A percentile compares a stretch with the other conserved stretches of the same genome.
phyloP scores from a whole-genome alignment of 2,329 filamentous ascomycete genomes.

The Pezicula neosporulosa region DNA sequence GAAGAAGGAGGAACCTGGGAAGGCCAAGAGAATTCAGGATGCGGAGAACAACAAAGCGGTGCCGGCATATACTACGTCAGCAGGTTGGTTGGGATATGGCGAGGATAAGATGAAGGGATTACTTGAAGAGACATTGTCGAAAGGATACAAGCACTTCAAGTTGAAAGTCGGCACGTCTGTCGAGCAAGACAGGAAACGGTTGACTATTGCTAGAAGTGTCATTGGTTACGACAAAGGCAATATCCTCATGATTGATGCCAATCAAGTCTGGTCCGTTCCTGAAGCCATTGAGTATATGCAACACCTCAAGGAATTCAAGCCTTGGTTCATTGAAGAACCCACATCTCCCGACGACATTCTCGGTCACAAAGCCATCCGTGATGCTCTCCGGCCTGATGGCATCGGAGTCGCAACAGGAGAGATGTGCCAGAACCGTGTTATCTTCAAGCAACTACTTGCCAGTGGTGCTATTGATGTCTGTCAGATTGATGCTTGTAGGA shows the following conservation, averaged over 20 bases:
- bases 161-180: conserved; percentile 76
- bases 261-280: conserved; percentile 85
- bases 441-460: conserved; percentile 86
- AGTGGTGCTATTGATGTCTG: conserved; percentile 81
- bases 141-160: conserved; percentile 83
- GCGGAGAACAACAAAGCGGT: conserved; percentile 71
- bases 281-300: conserved; percentile 85
- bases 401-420: conserved; percentile 87
- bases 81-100: conserved; percentile 82
- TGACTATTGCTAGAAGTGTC: conserved; percentile 71
- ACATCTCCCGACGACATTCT: conserved; percentile 85
- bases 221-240: conserved; percentile 80
- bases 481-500: conserved; percentile 83
- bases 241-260: conserved; percentile 86
- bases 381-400: conserved; percentile 67
- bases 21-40: conserved; percentile 66
- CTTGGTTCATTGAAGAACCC: conserved; percentile 92
- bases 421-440: conserved; percentile 90
- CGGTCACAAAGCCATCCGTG: conserved; percentile 77
- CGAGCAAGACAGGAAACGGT: conserved; percentile 64
- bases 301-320: conserved; percentile 73
- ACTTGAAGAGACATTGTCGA: conserved; percentile 66
- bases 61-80: conserved; percentile 83
- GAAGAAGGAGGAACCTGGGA: conserved; percentile 59
- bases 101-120: conserved; percentile 79